phyloP scores from a whole-genome alignment of 371 early-diverging fungal species.

The Rhizopus stolonifer region DNA sequence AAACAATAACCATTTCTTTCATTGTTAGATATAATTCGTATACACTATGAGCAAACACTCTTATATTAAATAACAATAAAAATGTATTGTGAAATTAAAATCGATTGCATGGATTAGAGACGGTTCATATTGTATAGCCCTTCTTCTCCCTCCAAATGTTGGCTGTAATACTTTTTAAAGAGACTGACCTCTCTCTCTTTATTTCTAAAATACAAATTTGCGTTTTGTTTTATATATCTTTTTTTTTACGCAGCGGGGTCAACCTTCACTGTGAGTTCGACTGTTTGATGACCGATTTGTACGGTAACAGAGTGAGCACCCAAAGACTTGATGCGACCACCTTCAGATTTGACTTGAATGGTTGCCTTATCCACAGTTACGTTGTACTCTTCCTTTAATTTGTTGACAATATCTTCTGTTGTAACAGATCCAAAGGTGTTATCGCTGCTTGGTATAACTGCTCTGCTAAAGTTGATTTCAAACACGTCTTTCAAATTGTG shows the following conservation, averaged over 20 bases:
- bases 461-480: conserved; percentile 38
- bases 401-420: conserved; percentile 40
- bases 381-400: conserved; percentile 39
- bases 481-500: conserved; percentile 24
- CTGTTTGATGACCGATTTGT: conserved; percentile 26
- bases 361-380: conserved; percentile 35
- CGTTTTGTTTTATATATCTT: not conserved
- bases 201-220: too few species aligned
- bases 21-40: too few species aligned
- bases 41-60: too few species aligned
- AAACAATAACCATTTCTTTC: too few species aligned
- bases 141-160: too few species aligned
- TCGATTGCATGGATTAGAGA: too few species aligned
- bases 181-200: too few species aligned
- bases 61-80: too few species aligned
- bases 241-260: conserved; percentile 25
- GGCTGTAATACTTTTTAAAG: too few species aligned
- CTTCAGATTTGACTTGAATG: conserved; percentile 41
- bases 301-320: conserved; percentile 37
- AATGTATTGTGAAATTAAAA: too few species aligned
- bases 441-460: conserved; percentile 40
- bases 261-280: conserved; percentile 30
- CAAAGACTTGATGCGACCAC: conserved; percentile 46
- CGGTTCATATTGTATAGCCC: too few species aligned
- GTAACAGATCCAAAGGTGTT: conserved; percentile 56